Percentiles rank a stretch among this genome's conserved stretches.
These are phyloP conservation scores for Cytospora chrysosperma DNA, from an alignment of 2,329 filamentous ascomycete species.

Conservation along the genomic window DNA sequence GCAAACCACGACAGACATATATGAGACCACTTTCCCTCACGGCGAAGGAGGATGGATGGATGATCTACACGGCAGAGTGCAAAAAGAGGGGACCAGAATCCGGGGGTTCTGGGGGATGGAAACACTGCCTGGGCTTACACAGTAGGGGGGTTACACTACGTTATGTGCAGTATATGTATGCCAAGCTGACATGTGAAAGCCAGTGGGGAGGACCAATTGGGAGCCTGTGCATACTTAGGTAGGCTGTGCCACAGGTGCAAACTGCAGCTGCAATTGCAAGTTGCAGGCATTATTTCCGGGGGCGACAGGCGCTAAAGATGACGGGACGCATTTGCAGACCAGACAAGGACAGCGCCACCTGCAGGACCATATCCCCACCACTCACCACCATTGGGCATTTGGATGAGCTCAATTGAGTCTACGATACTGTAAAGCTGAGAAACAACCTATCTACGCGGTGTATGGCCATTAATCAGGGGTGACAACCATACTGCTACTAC, in stretches of 20 bases:
- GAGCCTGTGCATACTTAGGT: too few relatives aligned
- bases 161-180: background rate
- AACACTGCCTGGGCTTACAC: background rate
- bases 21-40: background rate
- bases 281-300: background rate
- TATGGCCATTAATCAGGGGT: too few relatives aligned
- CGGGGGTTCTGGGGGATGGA: background rate
- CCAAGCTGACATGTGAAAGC: background rate
- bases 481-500: too few relatives aligned
- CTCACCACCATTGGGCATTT: too few relatives aligned
- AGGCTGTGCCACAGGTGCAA: too few relatives aligned
- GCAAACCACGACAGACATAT: background rate
- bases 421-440: too few relatives aligned
- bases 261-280: too few relatives aligned
- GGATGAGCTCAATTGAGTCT: too few relatives aligned
- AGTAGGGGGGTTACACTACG: too few relatives aligned
- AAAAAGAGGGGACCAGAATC: background rate
- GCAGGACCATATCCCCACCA: background rate
- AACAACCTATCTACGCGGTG: too few relatives aligned
- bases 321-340: too few relatives aligned
- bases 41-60: background rate
- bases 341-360: too few relatives aligned
- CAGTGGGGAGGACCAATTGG: background rate
- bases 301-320: background rate
- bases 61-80: background rate